phyloP scores from a whole-genome alignment of 176 grass and related monocot genomes.

The Bromus sterilis region DNA sequence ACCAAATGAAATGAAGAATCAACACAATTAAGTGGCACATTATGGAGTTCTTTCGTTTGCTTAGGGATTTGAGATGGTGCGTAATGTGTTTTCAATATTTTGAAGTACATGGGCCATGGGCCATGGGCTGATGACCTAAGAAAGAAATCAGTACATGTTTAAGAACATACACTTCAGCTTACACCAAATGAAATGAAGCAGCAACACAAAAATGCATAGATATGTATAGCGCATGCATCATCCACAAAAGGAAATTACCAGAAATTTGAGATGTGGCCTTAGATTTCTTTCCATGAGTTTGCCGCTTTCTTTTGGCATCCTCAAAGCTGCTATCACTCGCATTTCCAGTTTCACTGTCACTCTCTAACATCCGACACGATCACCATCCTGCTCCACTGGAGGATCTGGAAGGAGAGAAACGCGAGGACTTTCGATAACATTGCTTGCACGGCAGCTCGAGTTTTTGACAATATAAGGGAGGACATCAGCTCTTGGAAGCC shows the following conservation, averaged over 20 bases:
- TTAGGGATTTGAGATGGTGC: not conserved
- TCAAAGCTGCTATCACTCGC: slow-evolving; percentile 42
- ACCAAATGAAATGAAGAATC: not conserved
- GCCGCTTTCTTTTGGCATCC: slow-evolving; percentile 52
- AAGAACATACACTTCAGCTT: not conserved
- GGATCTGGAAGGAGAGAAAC: no score
- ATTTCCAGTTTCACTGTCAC: slow-evolving; percentile 49
- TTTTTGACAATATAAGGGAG: no score
- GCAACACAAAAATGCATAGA: not conserved
- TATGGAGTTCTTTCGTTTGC: not conserved
- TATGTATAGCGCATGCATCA: not conserved
- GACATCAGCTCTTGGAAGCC: no score
- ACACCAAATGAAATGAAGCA: not conserved
- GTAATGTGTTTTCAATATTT: not conserved
- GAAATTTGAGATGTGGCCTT: slow-evolving; percentile 58
- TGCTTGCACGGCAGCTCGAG: no score
- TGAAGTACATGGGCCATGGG: not conserved
- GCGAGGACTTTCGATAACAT: no score
- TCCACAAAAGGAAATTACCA: slow-evolving; percentile 41
- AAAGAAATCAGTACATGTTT: not conserved
- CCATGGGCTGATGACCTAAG: not conserved
- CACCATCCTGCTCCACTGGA: no score
- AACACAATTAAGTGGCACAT: not conserved
- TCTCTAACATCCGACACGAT: slow-evolving; percentile 38
- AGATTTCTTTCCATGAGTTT: slow-evolving; percentile 27